phyloP scores from a whole-genome alignment of 768 basidiomycete species.

The Symmetrospora coprosmae region DNA sequence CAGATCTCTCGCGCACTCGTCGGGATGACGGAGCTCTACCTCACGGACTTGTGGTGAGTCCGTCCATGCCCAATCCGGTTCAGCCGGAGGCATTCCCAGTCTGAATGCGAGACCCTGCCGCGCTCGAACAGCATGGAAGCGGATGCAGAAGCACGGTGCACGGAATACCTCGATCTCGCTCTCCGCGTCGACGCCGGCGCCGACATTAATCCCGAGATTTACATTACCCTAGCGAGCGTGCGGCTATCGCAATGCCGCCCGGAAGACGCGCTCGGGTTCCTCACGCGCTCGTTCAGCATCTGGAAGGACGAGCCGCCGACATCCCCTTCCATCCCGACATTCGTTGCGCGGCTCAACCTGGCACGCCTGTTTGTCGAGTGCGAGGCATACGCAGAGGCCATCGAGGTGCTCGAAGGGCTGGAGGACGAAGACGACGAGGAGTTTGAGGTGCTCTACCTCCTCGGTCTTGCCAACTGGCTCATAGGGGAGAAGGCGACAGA shows the following conservation, averaged over 20 bases:
- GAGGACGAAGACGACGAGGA: constrained; percentile 34
- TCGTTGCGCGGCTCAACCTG: not conserved
- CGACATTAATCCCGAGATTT: constrained; percentile 32
- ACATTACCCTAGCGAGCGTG: constrained; percentile 25
- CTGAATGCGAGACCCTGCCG: too few species aligned
- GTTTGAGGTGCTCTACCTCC: constrained; percentile 31
- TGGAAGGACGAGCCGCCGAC: constrained; percentile 18
- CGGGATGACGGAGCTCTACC: constrained; percentile 34
- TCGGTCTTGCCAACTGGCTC: constrained; percentile 27
- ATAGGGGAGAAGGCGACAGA: not conserved
- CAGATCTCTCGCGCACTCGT: constrained; percentile 31
- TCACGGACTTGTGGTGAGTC: constrained; percentile 33
- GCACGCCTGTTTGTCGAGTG: constrained; percentile 22
- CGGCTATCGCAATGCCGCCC: constrained; percentile 26
- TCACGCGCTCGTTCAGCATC: constrained; percentile 23
- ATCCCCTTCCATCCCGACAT: constrained; percentile 14
- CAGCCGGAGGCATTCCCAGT: too few species aligned
- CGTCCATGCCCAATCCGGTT: too few species aligned
- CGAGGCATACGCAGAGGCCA: constrained; percentile 9
- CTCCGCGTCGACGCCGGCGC: constrained; percentile 23
- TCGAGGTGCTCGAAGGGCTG: constrained; percentile 31
- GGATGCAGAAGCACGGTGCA: constrained; percentile 32
- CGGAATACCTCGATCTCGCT: constrained; percentile 29
- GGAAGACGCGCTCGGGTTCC: constrained; percentile 27
- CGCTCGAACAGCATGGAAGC: constrained; percentile 26